A percentile compares a stretch with the other conserved stretches of the same genome.
phyloP scores from a whole-genome alignment of 2,329 filamentous ascomycete species.

The Didymella lethalis region DNA sequence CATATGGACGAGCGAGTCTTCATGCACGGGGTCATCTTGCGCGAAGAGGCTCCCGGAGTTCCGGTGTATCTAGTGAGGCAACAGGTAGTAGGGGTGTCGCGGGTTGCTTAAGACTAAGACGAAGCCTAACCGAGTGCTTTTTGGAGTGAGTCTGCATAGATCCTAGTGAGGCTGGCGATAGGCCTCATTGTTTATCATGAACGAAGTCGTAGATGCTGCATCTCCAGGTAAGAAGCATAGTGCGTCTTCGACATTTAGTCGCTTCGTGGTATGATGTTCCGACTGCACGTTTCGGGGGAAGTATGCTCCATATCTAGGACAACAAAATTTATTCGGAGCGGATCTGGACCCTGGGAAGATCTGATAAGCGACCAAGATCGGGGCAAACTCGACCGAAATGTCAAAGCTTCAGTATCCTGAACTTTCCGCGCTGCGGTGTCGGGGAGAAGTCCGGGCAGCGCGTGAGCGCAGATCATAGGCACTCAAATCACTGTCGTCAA shows the following conservation, averaged over 20 bases:
- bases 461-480: background rate
- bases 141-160: background rate
- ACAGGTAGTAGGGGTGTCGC: background rate
- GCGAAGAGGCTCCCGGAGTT: background rate
- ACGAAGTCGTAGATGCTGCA: background rate
- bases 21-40: background rate
- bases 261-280: background rate
- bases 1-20: background rate
- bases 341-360: background rate
- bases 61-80: background rate
- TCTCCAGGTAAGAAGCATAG: background rate
- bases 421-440: background rate
- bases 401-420: background rate
- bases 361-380: conserved; percentile 15
- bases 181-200: background rate
- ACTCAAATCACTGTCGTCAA: background rate
- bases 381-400: conserved; percentile 17
- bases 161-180: background rate
- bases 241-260: background rate
- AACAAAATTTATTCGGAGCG: background rate
- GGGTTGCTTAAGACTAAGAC: background rate
- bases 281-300: background rate
- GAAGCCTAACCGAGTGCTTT: background rate
- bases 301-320: background rate
- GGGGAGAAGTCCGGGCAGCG: background rate